A percentile compares a stretch with the other conserved stretches of the same genome.
phyloP scores from a whole-genome alignment of 2,329 filamentous ascomycete species.

The Coniochaeta hoffmannii region DNA sequence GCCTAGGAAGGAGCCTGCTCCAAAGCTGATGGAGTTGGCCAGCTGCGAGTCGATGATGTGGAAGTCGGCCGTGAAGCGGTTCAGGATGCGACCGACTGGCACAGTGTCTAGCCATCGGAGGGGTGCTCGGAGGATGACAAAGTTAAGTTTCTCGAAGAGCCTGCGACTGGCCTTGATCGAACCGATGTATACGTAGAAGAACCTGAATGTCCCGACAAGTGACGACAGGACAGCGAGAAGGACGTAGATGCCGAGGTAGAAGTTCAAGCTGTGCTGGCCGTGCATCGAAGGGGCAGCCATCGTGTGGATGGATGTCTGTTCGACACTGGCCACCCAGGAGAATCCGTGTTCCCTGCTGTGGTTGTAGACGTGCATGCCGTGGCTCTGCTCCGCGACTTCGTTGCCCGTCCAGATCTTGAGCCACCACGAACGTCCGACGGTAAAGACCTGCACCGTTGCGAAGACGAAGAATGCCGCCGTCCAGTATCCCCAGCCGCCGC shows the following conservation, averaged over 20 bases:
- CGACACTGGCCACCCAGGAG: constrained; percentile 36
- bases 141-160: constrained; percentile 61
- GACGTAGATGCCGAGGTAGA: constrained; percentile 64
- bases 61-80: constrained; percentile 74
- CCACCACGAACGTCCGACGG: constrained; percentile 57
- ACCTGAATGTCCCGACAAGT: constrained; percentile 54
- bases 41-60: constrained; percentile 63
- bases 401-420: constrained; percentile 53
- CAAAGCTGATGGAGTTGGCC: constrained; percentile 54
- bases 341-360: constrained; percentile 27
- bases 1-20: constrained; percentile 51
- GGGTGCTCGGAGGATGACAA: constrained; percentile 61
- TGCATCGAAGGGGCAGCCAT: constrained; percentile 17
- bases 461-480: constrained; percentile 44
- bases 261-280: constrained; percentile 37
- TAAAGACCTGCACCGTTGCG: constrained; percentile 43
- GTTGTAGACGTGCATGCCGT: constrained; percentile 15
- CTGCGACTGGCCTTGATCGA: constrained; percentile 61
- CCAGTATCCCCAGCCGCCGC: constrained; percentile 59
- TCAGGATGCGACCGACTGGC: constrained; percentile 67
- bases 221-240: constrained; percentile 49
- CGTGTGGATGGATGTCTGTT: constrained; percentile 36
- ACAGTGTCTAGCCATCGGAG: constrained; percentile 77
- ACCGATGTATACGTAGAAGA: constrained; percentile 54
- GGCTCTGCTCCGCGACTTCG: constrained; percentile 24